Base-by-base conservation (phyloP, 2,329 filamentous ascomycete species). In the Penicillium occitanis region DNA sequence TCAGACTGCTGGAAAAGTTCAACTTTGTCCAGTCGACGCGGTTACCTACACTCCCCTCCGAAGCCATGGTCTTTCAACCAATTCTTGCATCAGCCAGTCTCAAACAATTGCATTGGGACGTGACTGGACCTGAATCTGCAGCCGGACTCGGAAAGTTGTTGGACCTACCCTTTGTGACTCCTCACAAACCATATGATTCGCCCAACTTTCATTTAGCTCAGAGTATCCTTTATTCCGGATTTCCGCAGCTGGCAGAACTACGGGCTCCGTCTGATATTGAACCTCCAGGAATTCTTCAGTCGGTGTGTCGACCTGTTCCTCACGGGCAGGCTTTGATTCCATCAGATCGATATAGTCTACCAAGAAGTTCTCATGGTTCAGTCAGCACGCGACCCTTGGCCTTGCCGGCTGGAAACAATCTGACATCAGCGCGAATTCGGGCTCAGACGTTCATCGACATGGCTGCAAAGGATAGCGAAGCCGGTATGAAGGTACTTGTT, bases 51-150 rank as follows among this genome's bases (percentile, higher is more conserved):
- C 71, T 84, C 19, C 76, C 79, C 2, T 71, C 77, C 5, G 80
- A 78, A 17, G 74, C 76, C 10, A 77, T 81, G 61, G 71, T 83
- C 25, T 79, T 83, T 64, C 80, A 81, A 65, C 82, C 83, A 0
- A 71, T 82, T 11, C 77, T 88, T 33, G 78, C 79, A 5, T 86
- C 84, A 0, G 73, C 75, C 2, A 80, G 75, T n/a, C 75, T 88
- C 11, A 77, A 77, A 63, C 81, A 80, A 67, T 74, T 88, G 2
- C 86, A 88, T 70, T 88, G 86, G 85, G 86, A 88, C 70, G 72
- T 82, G 42, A 75, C 77, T 4, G 76, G 78, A 59, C 77, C 78
- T 14, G 74, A 79, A 55, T 72, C 77, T 17, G 72, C 70, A 42
- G 74, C 74, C 37, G 76, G 76, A 11, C 73, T 80, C 42, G 77